phyloP scores from a whole-genome alignment of 169 alveolate species.

The Sarcocystis neurona region DNA sequence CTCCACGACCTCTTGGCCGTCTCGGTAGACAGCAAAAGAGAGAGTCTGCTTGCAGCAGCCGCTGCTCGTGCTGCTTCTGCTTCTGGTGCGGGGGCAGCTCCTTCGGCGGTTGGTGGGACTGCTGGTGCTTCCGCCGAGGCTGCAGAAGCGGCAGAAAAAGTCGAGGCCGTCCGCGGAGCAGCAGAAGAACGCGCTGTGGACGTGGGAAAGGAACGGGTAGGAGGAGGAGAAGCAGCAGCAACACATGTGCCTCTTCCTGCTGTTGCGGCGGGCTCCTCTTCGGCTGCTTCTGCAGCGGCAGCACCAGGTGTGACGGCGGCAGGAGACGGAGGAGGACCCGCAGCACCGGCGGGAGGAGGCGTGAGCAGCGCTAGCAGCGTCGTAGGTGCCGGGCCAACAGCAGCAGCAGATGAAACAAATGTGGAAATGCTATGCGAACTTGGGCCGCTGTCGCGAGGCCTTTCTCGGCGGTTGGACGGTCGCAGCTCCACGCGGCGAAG shows the following conservation, averaged over 20 bases:
- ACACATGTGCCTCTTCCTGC: no score
- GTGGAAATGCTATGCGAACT: constrained; percentile 14
- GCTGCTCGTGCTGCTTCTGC: not conserved
- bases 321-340: no score
- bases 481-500: constrained; percentile 19
- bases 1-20: not conserved
- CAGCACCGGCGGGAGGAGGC: not conserved
- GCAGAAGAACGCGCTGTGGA: no score
- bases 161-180: no score
- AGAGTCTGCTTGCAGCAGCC: not conserved
- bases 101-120: not conserved
- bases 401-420: not conserved
- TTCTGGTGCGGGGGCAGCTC: not conserved
- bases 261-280: no score
- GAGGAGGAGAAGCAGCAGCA: no score
- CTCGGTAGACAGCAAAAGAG: not conserved
- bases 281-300: not conserved
- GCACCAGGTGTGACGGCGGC: not conserved
- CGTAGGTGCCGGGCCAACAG: not conserved
- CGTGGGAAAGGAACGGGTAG: no score
- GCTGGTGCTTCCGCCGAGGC: not conserved
- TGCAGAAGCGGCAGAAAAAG: not conserved
- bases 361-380: not conserved
- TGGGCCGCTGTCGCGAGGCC: constrained; percentile 17
- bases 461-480: constrained; percentile 19